Percentiles rank a stretch among this genome's conserved stretches.
phyloP scores from a whole-genome alignment of 2,329 filamentous ascomycete genomes.

The Rhytidhysteron rufulum region DNA sequence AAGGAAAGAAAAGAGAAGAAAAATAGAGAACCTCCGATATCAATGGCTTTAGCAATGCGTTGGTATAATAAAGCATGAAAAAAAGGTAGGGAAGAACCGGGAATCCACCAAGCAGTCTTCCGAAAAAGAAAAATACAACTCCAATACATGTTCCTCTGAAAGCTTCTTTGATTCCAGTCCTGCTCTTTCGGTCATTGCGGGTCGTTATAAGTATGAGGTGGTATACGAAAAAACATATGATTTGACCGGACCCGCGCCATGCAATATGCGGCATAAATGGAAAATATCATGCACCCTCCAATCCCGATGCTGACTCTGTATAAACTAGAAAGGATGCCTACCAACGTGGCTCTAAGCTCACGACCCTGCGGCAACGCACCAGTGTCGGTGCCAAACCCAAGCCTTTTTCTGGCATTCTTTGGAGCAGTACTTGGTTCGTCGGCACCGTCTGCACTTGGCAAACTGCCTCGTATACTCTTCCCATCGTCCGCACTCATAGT shows the following conservation, averaged over 20 bases:
- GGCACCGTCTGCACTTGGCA: conserved; percentile 93
- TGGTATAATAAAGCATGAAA: not conserved
- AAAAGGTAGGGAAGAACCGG: not conserved
- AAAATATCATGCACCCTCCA: too few species aligned
- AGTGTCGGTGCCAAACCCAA: conserved; percentile 97
- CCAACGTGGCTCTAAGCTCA: too few species aligned
- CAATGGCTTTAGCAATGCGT: not conserved
- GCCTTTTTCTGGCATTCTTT: conserved; percentile 99
- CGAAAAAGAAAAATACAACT: conserved; percentile 11
- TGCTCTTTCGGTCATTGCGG: conserved; percentile 36
- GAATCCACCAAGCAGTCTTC: not conserved
- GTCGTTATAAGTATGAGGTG: conserved; percentile 38
- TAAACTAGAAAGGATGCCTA: conserved; percentile 17
- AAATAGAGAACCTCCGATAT: not conserved
- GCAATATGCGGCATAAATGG: conserved; percentile 39
- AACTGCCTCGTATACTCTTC: conserved; percentile 96
- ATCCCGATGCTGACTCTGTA: too few species aligned
- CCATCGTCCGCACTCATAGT: conserved; percentile 98
- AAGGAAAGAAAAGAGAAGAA: not conserved
- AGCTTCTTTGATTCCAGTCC: conserved; percentile 26
- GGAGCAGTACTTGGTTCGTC: conserved; percentile 98
- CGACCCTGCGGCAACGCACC: conserved; percentile 75
- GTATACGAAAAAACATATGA: conserved; percentile 28
- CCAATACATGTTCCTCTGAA: conserved; percentile 23
- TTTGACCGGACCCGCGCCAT: conserved; percentile 37